phyloP scores from a whole-genome alignment of 768 basidiomycete genomes.

The Tricholoma matsutake region DNA sequence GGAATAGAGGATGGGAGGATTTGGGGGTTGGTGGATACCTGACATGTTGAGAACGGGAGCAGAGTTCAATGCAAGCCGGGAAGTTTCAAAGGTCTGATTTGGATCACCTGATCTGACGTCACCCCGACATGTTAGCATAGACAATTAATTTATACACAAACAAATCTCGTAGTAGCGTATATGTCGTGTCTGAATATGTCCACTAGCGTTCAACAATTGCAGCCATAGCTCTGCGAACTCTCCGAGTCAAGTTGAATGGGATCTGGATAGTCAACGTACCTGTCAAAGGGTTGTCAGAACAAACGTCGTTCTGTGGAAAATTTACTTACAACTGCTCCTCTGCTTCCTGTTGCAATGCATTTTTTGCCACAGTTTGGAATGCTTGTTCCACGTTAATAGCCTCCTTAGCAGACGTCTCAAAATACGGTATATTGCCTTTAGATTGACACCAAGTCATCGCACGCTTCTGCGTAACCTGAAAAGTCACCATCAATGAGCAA shows the following conservation, averaged over 20 bases:
- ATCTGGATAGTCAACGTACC: constrained; percentile 98
- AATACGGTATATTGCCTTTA: constrained; percentile 99
- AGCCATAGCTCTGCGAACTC: constrained; percentile 86
- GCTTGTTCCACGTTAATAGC: constrained; percentile 99
- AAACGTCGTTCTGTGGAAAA: constrained; percentile 5
- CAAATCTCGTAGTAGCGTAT: constrained; percentile 1
- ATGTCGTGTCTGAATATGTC: neutral
- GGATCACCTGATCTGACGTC: constrained; percentile 12
- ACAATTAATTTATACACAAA: constrained; percentile 2
- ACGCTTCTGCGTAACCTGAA: constrained; percentile 95
- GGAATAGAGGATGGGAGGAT: constrained; percentile 66
- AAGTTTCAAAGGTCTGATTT: neutral
- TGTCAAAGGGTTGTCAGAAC: constrained; percentile 31
- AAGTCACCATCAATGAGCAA: constrained; percentile 6
- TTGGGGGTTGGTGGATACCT: constrained; percentile 51
- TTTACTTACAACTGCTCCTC: constrained; percentile 85
- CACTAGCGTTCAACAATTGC: constrained; percentile 64
- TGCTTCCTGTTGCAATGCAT: constrained; percentile 94
- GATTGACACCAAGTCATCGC: constrained; percentile 99
- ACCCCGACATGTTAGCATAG: neutral
- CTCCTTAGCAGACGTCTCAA: constrained; percentile 99
- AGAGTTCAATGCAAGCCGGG: neutral
- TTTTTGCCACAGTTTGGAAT: constrained; percentile 99
- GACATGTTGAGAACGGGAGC: constrained; percentile 23
- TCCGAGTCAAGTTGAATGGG: constrained; percentile 96